Base-by-base conservation (phyloP, 345 rosid genomes). In the Heritiera littoralis region DNA sequence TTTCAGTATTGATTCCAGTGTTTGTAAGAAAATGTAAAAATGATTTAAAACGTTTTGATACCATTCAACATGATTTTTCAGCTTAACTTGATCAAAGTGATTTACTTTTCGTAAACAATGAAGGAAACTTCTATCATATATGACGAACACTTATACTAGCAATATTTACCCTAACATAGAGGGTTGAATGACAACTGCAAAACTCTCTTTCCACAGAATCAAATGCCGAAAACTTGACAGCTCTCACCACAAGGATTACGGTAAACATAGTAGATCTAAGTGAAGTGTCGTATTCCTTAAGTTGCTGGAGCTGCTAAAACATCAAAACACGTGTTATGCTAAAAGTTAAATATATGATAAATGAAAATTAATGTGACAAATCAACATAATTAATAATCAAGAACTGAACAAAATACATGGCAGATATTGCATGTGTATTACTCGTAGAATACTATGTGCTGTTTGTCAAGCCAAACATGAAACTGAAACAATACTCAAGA, bases 241-340 rank as follows among this genome's bases (percentile, higher is more conserved):
- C 45, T 66, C 51, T 41, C 30, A 18, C 7, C 12, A 9, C 38
- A 3, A 18, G 48, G 74, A 20, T 48, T 28, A 49, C 38, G 2
- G 43, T 28, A 52, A 61, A 38, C 38, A 59, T 20, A 12, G 51
- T 66, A 38, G 30, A 67, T 35, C 72, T 1, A 45, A 1, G 32
- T 9, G 1, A 70, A 6, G 74, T 23, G 56, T 51, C 23, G 9
- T 7, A 14, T 48, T 64, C 60, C 49, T 6, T 49, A n/a, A 23
- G 76, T 72, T 61, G 75, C 77, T 17, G 87, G 74, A 56, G 67
- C 46, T 54, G 74, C 66, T 18, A 77, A 73, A 67, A 28, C 15
- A 8, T 15, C 20, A 63, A 76, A 63, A 38, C 49, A 69, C 14
- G 54, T 40, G 64, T 59, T 38, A 75, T 8, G 67, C 66, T 30